Base-by-base conservation (phyloP, 305 asterid genomes). In the Fraxinus paxiana region DNA sequence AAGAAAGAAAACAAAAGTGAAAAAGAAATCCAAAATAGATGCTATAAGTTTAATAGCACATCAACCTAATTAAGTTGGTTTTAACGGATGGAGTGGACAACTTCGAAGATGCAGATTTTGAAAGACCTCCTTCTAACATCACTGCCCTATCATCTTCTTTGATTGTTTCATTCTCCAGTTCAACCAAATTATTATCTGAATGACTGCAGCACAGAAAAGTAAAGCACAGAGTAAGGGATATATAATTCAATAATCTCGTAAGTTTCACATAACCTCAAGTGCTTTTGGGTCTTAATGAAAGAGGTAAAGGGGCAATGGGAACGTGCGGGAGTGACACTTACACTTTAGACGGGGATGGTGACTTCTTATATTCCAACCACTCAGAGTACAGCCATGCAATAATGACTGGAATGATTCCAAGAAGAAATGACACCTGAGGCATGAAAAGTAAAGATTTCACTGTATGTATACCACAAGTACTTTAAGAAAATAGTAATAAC, bases 361-460 rank as follows among this genome's bases (percentile, higher is more conserved):
- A 83, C 86, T 90, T 94, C 85, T 73, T 90, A 84, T 88, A 88
- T 85, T 89, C 97, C 88, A 95, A 84, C 91, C 92, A 92, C 88
- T 95, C 98, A 34, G 98, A 85, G 85, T 93, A 92, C 71, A 92
- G 75, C 98, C 98, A 95, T 75, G 97, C 88, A 73, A 90, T 86
- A 82, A 92, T 77, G 78, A 95, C 85, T 67, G 98, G 98, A 80
- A 93, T 83, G 81, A 87, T 73, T 82, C 98, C 98, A 82, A 95
- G 97, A 87, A 95, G 83, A 87, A 93, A 93, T 77, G 98, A 93
- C 88, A 95, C 97, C 97, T 95, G 93, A 56, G 43, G 77, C 75
- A 83, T 77, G 83, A 80, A 24, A 85, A 54, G 77, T 74, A 9
- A 71, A 82, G n/a, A 61, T 73, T 26, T 77, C 41, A 48, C 54